Evolutionary conservation across 2,329 filamentous ascomycete species (phyloP).

Genomic region (Didymella glomerata): DNA sequence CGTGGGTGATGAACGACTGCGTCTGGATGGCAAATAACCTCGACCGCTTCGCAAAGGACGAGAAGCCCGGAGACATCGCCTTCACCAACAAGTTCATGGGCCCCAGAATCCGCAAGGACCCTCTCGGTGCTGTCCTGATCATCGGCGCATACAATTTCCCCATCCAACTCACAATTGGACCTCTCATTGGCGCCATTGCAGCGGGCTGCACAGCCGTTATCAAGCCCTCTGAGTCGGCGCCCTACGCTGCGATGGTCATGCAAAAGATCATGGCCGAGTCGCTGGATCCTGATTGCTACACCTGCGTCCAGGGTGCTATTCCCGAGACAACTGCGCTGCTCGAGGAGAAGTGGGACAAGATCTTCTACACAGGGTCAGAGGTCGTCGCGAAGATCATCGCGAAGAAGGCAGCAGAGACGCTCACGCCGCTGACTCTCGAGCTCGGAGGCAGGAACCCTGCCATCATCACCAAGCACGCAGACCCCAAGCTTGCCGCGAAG

Average conservation of each 20-base stretch:
- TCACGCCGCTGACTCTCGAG: conserved; percentile 86
- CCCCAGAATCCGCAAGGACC: conserved; percentile 84
- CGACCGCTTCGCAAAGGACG: conserved; percentile 83
- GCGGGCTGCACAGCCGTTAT: conserved; percentile 89
- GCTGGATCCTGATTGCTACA: conserved; percentile 80
- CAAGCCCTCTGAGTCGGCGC: conserved; percentile 88
- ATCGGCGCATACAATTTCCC: conserved; percentile 97
- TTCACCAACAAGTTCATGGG: conserved; percentile 73
- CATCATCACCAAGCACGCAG: conserved; percentile 84
- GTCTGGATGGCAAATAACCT: conserved; percentile 80
- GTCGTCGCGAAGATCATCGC: conserved; percentile 70
- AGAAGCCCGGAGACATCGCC: conserved; percentile 74
- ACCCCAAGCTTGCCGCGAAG: conserved; percentile 81
- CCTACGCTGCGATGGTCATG: conserved; percentile 78
- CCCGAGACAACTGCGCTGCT: conserved; percentile 83
- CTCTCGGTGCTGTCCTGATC: conserved; percentile 81
- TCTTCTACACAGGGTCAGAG: conserved; percentile 90
- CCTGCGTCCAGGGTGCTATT: conserved; percentile 80
- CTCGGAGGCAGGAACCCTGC: conserved; percentile 92
- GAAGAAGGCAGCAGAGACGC: conserved; percentile 62
- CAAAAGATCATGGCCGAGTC: conserved; percentile 78
- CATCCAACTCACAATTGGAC: conserved; percentile 78
- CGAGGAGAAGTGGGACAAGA: conserved; percentile 95
- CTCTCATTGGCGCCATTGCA: conserved; percentile 87
- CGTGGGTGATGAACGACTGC: conserved; percentile 83